Percentiles rank a stretch among this genome's conserved stretches.
phyloP scores from a whole-genome alignment of 108 stramenopile species.

The Discostella pseudostelligera region DNA sequence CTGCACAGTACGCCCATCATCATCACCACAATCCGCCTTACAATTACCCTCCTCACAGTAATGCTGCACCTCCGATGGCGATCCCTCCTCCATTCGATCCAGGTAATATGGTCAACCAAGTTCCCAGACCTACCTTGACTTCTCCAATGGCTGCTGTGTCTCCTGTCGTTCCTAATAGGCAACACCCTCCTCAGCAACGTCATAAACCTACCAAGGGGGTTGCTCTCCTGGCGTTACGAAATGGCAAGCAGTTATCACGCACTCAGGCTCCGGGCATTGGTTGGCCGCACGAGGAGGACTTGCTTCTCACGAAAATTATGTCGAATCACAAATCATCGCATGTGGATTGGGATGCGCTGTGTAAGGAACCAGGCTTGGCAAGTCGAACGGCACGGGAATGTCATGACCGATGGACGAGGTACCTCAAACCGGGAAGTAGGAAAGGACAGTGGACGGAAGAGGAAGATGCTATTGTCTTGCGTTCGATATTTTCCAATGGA shows the following conservation, averaged over 20 bases:
- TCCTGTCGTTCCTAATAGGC: neutral
- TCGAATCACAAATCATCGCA: conserved; percentile 19
- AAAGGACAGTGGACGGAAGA: conserved; percentile 66
- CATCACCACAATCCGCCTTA: conserved; percentile 5
- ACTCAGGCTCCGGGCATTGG: conserved; percentile 31
- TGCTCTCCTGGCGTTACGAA: conserved; percentile 6
- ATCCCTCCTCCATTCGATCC: too few relatives aligned
- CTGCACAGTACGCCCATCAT: conserved; percentile 10
- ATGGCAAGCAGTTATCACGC: conserved; percentile 6
- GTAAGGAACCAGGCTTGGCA: conserved; percentile 19
- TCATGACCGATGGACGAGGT: conserved; percentile 82
- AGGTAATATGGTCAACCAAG: neutral
- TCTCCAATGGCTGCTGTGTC: neutral
- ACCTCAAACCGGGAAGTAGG: conserved; percentile 78
- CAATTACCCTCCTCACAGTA: neutral
- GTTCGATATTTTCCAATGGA: conserved; percentile 13
- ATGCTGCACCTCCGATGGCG: neutral
- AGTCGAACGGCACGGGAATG: conserved; percentile 63
- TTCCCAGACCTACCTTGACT: neutral
- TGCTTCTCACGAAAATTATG: conserved; percentile 17
- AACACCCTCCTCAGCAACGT: neutral
- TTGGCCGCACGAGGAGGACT: conserved; percentile 24
- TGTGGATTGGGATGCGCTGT: conserved; percentile 21
- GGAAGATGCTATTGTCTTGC: conserved; percentile 37
- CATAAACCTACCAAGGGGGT: conserved; percentile 2